These are phyloP conservation scores for Cytospora piceicola DNA, from an alignment of 2,329 filamentous ascomycete species.

Conservation along the genomic window DNA sequence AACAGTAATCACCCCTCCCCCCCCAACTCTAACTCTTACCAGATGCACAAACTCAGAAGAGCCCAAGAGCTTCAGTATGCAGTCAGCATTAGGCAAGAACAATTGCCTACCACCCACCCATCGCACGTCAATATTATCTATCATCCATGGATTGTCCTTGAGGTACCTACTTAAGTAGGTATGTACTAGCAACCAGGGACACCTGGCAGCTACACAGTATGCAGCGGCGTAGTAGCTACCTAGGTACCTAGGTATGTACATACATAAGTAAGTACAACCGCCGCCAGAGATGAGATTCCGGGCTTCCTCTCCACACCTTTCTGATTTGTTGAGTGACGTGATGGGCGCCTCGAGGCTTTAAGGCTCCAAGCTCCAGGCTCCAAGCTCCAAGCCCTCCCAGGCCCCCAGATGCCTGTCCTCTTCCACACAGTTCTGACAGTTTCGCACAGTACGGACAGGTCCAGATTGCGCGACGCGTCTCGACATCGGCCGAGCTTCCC, in stretches of 20 bases:
- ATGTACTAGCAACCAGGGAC: too few relatives aligned
- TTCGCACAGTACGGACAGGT: not conserved
- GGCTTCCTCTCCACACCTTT: not conserved
- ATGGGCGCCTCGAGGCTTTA: not conserved
- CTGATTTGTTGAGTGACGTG: constrained; percentile 5
- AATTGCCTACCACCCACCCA: not conserved
- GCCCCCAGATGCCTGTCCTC: not conserved
- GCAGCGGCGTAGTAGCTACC: too few relatives aligned
- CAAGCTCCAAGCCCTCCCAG: not conserved
- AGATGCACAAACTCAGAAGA: too few relatives aligned
- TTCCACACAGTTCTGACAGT: not conserved
- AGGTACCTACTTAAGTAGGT: too few relatives aligned
- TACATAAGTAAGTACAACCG: not conserved
- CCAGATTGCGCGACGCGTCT: constrained; percentile 4
- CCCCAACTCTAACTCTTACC: too few relatives aligned
- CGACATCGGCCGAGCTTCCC: not conserved
- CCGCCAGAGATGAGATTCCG: not conserved
- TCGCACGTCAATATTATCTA: too few relatives aligned
- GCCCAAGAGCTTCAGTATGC: not conserved
- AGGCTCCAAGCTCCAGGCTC: too few relatives aligned
- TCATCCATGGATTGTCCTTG: too few relatives aligned
- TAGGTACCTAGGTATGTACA: not conserved
- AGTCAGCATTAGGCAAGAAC: not conserved
- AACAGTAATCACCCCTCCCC: too few relatives aligned
- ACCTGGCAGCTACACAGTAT: too few relatives aligned